Evolutionary conservation across 176 grass and related monocot genomes (phyloP).

Genomic region (Tuctoria greenei): DNA sequence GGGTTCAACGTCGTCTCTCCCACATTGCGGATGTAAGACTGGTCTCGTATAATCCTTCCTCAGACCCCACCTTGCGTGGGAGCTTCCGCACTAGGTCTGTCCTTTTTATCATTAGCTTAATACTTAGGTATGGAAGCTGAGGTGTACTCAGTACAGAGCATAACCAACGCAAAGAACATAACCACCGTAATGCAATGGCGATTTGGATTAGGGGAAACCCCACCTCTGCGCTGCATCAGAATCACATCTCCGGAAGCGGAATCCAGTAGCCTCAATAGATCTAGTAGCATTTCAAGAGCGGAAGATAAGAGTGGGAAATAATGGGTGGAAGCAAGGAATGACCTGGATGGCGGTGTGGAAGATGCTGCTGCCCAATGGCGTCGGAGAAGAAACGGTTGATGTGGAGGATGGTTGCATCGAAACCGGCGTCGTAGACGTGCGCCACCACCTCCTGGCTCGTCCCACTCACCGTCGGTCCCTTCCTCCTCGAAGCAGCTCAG

Average conservation of each 20-base stretch:
- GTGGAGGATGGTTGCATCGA: conserved; percentile 49
- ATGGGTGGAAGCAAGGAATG: background rate
- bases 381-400: conserved; percentile 73
- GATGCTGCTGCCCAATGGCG: conserved; percentile 60
- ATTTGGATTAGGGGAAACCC: background rate
- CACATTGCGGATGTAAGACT: no score
- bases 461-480: conserved; percentile 6
- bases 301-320: background rate
- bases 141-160: no score
- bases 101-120: no score
- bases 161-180: background rate
- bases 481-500: no score
- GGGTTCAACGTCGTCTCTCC: no score
- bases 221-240: background rate
- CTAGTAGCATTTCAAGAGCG: background rate
- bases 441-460: conserved; percentile 44
- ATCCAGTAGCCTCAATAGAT: background rate
- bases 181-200: background rate
- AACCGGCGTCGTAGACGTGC: conserved; percentile 52
- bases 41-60: no score
- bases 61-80: no score
- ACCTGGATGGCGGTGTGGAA: conserved; percentile 72
- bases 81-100: no score
- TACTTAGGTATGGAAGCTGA: no score
- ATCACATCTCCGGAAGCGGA: background rate